Percentiles rank a stretch among this genome's conserved stretches.
These are phyloP conservation scores for Chaetomium sp. DNA, from an alignment of 2,329 filamentous ascomycete genomes.

Conservation along the genomic window DNA sequence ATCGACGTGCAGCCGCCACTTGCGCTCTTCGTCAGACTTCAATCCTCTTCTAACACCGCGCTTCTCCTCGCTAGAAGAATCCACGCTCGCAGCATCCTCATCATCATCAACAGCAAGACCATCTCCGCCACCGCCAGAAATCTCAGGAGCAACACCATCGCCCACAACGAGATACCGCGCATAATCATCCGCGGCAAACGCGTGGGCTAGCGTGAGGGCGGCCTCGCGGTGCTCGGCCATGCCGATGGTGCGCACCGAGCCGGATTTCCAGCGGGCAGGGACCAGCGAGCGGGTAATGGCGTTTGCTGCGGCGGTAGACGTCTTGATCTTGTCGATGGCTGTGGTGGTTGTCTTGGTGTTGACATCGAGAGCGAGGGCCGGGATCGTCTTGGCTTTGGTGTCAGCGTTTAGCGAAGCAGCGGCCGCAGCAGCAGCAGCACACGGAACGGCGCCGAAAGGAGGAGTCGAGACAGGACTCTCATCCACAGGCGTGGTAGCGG, in stretches of 20 bases:
- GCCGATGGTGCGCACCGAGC: slow-evolving; percentile 54
- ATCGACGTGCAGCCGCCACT: slow-evolving; percentile 69
- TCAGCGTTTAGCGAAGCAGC: no score
- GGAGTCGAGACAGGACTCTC: no score
- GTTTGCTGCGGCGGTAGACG: slow-evolving; percentile 27
- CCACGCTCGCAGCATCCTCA: not conserved
- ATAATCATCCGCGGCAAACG: slow-evolving; percentile 69
- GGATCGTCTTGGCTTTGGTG: no score
- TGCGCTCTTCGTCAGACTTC: slow-evolving; percentile 50
- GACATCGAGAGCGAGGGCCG: no score
- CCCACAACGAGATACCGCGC: slow-evolving; percentile 70
- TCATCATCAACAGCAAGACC: not conserved
- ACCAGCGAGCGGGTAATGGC: slow-evolving; percentile 40
- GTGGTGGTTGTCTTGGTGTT: not conserved
- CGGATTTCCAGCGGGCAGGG: slow-evolving; percentile 46
- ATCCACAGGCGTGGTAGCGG: no score
- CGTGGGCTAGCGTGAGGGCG: slow-evolving; percentile 64
- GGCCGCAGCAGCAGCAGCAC: no score
- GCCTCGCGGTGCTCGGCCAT: slow-evolving; percentile 65
- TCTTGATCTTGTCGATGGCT: slow-evolving; percentile 2
- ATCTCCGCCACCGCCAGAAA: not conserved
- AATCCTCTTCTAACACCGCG: slow-evolving; percentile 32
- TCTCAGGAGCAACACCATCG: slow-evolving; percentile 30
- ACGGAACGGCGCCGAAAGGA: no score
- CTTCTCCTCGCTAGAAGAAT: not conserved